Base-by-base conservation (phyloP, 1,284 basidiomycete genomes). In the Puccinia coronata region DNA sequence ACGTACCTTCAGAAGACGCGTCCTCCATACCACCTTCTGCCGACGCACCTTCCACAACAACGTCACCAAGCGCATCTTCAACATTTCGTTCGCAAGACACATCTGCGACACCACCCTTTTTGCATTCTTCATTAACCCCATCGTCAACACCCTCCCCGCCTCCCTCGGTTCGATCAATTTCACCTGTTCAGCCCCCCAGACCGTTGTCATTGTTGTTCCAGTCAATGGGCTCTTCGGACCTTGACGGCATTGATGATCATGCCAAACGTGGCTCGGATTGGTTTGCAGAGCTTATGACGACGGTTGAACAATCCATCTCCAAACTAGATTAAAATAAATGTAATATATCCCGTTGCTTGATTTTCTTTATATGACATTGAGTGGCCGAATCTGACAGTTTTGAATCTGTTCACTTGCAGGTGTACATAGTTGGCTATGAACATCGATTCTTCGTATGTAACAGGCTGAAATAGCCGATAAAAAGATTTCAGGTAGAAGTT, bases 281-380 rank as follows among this genome's bases (percentile, higher is more conserved):
- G 67, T 70, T 31, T 28, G 23, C 67, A 0, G 67, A 70, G 36
- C 49, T 70, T 0, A 70, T 70, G 67, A 53, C 41, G 1, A 49
- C 67, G 1, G 67, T 70, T 43, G 67, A 70, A 70, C 41, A 70
- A 28, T 31, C 67, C 8, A 49, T 70, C 41, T 70, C 67, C 25
- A 70, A 49, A 49, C 18, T 70, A 47, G n/a, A 63, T 12, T 63
- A 25, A 39, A 63, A 51, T n/a, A n/a, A n/a, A n/a, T n/a, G n/a
- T n/a, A n/a, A n/a, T n/a, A n/a, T n/a, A n/a, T n/a, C 57, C 8
- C n/a, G 3, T 25, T 34, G 28, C 57, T 4, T 59, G 28, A 57
- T 57, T 57, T 5, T 59, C 57, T 59, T 59, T 31, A 59, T 59
- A 5, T 8, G 16, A 8, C 16, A 16, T 8, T 25, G 11, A 59